phyloP scores from a whole-genome alignment of 1,284 basidiomycete species.

The Ustilago loliicola region DNA sequence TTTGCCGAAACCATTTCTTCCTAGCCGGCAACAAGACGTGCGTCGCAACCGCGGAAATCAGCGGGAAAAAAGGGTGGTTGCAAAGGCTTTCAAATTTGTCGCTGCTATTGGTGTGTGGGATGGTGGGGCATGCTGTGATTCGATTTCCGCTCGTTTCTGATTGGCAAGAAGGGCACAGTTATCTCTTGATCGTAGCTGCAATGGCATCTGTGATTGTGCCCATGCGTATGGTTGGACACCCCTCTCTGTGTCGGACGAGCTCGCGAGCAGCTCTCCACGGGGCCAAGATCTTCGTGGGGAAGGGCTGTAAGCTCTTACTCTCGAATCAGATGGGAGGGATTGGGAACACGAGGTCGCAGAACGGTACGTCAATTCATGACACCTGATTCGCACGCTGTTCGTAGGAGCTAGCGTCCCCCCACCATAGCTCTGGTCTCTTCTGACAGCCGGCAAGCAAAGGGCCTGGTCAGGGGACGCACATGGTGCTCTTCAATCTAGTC shows the following conservation, averaged over 20 bases:
- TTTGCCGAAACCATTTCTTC: background rate
- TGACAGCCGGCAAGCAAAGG: background rate
- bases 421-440: no score
- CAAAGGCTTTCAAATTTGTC: slow-evolving; percentile 2
- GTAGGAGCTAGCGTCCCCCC: background rate
- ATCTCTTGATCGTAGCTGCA: background rate
- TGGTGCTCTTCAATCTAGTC: background rate
- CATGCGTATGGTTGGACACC: no score
- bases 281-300: background rate
- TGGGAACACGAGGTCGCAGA: background rate
- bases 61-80: slow-evolving; percentile 1
- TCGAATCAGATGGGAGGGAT: no score
- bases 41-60: slow-evolving; percentile 9
- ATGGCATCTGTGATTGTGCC: background rate
- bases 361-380: background rate
- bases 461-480: background rate
- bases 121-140: background rate
- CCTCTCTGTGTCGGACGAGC: background rate
- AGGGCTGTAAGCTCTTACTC: no score
- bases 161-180: background rate
- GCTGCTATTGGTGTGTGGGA: background rate
- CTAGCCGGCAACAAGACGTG: background rate
- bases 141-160: slow-evolving; percentile 5
- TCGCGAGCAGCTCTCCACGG: background rate
- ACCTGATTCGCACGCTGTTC: background rate